Evolutionary conservation across 768 basidiomycete genomes (phyloP).

Genomic region (Kwoniella pini): DNA sequence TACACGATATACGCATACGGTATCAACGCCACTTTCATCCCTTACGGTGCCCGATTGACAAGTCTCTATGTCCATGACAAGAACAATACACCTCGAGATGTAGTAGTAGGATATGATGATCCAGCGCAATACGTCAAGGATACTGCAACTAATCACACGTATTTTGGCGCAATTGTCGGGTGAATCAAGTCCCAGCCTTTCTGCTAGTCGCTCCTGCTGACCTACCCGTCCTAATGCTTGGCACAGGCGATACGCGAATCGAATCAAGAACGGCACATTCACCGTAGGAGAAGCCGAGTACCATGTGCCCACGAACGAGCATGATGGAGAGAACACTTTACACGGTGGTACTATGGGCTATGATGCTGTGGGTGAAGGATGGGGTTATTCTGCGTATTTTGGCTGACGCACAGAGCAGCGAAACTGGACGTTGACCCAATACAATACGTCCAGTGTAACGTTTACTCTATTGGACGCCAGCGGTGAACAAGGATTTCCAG

Average conservation of each 20-base stretch:
- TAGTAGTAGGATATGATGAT: slow-evolving; percentile 65
- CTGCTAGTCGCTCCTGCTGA: too few species aligned
- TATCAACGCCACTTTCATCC: slow-evolving; percentile 64
- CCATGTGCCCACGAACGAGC: slow-evolving; percentile 36
- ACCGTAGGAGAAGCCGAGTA: slow-evolving; percentile 24
- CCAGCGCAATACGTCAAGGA: slow-evolving; percentile 54
- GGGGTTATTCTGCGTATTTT: too few species aligned
- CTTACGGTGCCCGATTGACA: slow-evolving; percentile 63
- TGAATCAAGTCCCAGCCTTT: too few species aligned
- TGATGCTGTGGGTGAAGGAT: slow-evolving; percentile 58
- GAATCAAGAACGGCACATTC: slow-evolving; percentile 38
- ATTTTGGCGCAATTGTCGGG: slow-evolving; percentile 37
- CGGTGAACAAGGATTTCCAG: slow-evolving; percentile 64
- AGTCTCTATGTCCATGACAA: slow-evolving; percentile 64
- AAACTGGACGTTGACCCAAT: slow-evolving; percentile 61
- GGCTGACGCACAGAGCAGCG: too few species aligned
- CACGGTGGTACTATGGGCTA: slow-evolving; percentile 65
- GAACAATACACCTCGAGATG: slow-evolving; percentile 59
- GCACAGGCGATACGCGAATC: slow-evolving; percentile 58
- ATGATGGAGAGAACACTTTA: slow-evolving; percentile 60
- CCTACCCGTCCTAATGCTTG: too few species aligned
- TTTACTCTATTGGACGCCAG: slow-evolving; percentile 60
- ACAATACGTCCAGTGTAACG: slow-evolving; percentile 59
- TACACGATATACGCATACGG: slow-evolving; percentile 30
- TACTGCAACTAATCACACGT: slow-evolving; percentile 24